Conservation (phyloP, 202 grass and related monocot genomes). For the Saccharum hybrid region DNA sequence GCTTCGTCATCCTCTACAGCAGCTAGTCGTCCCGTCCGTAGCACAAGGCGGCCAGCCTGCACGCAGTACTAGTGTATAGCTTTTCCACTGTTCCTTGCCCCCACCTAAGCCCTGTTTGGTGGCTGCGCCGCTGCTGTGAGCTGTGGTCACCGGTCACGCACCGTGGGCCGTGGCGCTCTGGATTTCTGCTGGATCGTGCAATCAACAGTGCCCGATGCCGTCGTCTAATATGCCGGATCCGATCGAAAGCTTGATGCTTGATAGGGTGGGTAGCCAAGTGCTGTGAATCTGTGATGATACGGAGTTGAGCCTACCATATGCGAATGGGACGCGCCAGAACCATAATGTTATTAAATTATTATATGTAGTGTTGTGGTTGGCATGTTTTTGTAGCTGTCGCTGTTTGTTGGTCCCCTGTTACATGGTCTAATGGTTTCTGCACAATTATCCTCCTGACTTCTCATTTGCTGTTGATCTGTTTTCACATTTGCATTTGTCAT, state of each 20-base stretch:
- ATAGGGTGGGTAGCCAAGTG: background rate
- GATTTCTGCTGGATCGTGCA: conserved; percentile 13
- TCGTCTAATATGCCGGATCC: conserved; percentile 9
- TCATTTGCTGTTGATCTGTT: background rate
- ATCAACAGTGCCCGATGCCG: background rate
- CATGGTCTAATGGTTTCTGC: background rate
- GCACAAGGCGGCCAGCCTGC: conserved; percentile 46
- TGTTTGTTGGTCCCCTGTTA: conserved; percentile 21
- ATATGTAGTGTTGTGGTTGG: background rate
- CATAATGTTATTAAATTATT: background rate
- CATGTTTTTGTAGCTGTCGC: conserved; percentile 37
- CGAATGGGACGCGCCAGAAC: conserved; percentile 2
- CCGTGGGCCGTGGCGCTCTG: background rate
- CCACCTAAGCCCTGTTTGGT: background rate
- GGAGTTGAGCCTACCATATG: conserved; percentile 6
- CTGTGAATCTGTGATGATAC: background rate
- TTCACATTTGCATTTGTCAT: background rate
- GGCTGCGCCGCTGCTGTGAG: background rate
- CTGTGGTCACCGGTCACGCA: conserved; percentile 7
- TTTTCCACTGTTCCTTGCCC: background rate
- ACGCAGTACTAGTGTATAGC: conserved; percentile 39
- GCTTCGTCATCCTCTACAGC: conserved; percentile 92
- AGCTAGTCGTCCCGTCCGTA: conserved; percentile 25
- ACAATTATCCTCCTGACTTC: background rate
- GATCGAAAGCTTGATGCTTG: conserved; percentile 1